Percentiles rank a stretch among this genome's conserved stretches.
Conservation (phyloP, 2,329 filamentous ascomycete species). For the Nectriaceae sp. region DNA sequence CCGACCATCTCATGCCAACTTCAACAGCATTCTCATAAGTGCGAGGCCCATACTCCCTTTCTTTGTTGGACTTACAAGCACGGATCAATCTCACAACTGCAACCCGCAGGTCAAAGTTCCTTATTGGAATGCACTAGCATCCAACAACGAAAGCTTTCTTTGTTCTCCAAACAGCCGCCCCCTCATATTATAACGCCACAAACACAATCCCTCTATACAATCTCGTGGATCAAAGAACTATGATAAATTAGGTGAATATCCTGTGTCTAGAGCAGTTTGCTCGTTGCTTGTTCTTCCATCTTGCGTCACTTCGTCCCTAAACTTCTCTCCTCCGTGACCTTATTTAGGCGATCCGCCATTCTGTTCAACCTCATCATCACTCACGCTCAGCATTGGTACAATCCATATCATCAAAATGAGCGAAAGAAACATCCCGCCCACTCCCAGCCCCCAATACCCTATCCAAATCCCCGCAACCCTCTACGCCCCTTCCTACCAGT, state of each 20-base stretch:
- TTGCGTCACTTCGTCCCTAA: not conserved
- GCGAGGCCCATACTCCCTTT: too few species aligned
- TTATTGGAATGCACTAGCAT: not conserved
- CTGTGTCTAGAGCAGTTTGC: not conserved
- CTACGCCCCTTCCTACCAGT: slow-evolving; percentile 31
- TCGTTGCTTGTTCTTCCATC: not conserved
- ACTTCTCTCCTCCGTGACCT: not conserved
- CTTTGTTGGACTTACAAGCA: not conserved
- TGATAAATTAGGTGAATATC: not conserved
- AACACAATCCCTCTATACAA: not conserved
- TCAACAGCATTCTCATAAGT: too few species aligned
- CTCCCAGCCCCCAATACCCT: slow-evolving; percentile 2
- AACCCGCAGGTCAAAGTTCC: not conserved
- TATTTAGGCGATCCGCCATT: not conserved
- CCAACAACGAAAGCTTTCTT: slow-evolving; percentile 24
- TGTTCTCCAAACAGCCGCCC: slow-evolving; percentile 18
- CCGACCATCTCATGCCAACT: too few species aligned
- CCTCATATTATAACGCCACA: not conserved
- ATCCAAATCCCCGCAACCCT: slow-evolving; percentile 25
- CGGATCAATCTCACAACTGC: not conserved
- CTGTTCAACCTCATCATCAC: not conserved
- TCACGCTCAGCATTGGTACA: too few species aligned
- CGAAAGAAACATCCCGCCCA: not conserved
- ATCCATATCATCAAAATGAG: too few species aligned
- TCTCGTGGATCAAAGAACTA: not conserved